phyloP scores from a whole-genome alignment of 768 basidiomycete genomes.

The Hericium alpestre region DNA sequence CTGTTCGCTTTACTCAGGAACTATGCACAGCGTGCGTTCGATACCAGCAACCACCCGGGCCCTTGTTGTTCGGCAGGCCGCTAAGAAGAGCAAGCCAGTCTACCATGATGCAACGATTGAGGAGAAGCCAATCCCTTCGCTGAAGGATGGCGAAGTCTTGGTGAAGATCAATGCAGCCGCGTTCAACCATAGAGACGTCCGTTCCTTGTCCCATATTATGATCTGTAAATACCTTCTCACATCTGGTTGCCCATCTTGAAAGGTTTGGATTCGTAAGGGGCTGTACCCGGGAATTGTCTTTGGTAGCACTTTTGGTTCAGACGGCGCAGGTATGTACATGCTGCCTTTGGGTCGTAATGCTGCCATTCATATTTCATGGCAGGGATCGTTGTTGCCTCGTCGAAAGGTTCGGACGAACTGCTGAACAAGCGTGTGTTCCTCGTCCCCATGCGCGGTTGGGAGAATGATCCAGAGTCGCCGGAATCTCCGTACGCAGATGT shows the following conservation, averaged over 20 bases:
- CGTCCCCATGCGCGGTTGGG: conserved; percentile 72
- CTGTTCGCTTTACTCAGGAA: too few species aligned
- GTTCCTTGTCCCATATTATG: background rate
- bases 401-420: conserved; percentile 42
- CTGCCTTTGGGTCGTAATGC: background rate
- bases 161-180: conserved; percentile 59
- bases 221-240: background rate
- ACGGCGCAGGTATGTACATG: conserved; percentile 52
- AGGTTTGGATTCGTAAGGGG: conserved; percentile 71
- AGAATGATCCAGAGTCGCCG: conserved; percentile 49
- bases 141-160: conserved; percentile 49
- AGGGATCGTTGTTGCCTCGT: conserved; percentile 58
- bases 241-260: background rate
- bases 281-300: conserved; percentile 53
- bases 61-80: conserved; percentile 37
- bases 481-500: conserved; percentile 41
- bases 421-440: conserved; percentile 62
- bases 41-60: conserved; percentile 35
- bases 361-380: background rate
- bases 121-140: conserved; percentile 35
- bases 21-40: too few species aligned
- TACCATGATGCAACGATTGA: conserved; percentile 51
- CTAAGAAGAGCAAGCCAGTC: conserved; percentile 24
- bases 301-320: conserved; percentile 56
- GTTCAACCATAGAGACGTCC: conserved; percentile 63